Base-by-base conservation (phyloP, 768 basidiomycete genomes). In the Panaeolus cyanescens region DNA sequence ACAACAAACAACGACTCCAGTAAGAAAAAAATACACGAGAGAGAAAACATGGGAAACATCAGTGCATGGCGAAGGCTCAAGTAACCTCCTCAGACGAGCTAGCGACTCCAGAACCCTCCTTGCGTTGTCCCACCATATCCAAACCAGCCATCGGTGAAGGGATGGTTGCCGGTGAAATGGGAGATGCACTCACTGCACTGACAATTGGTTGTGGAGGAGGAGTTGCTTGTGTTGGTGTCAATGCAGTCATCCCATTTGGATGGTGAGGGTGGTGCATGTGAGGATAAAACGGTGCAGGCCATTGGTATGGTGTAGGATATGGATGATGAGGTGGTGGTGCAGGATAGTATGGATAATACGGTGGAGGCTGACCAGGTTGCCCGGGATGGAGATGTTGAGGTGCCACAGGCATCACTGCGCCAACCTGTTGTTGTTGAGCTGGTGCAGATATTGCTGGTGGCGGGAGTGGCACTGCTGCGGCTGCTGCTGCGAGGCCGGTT, bases 401-500 rank as follows among this genome's bases (percentile, higher is more conserved):
- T 4, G 40, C 55, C 20, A 50, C 40, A 25, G 62, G 59, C 5
- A 56, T 45, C 31, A 56, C 55, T 37, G 60, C 45, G 12, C 25
- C 50, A 33, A 22, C n/a, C 20, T 64, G 60, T 17, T 59, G 42
- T 42, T 58, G 59, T 3, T 56, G 61, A 10, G 54, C 37, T 53
- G 60, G 34, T 22, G 32, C 54, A 37, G 56, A 45, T 33, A 45
- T 40, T 34, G 65, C 30, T 62, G 58, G 62, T 19, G 60, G 63
- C 20, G 37, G 62, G 20, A 53, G 36, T 58, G 60, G 62, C 30
- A 32, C 50, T 39, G 39, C 37, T 32, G 65, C 59, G 53, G 37
- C 50, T 39, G 39, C 37, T 32, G 65, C 59, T 56, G 59, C 36
- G 25, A 58, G 64, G 58, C 66, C 68, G 25, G 45, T 12, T 54